These are phyloP conservation scores for Hamigera avellanea DNA, from an alignment of 495 filamentous ascomycete genomes.

Conservation along the genomic window DNA sequence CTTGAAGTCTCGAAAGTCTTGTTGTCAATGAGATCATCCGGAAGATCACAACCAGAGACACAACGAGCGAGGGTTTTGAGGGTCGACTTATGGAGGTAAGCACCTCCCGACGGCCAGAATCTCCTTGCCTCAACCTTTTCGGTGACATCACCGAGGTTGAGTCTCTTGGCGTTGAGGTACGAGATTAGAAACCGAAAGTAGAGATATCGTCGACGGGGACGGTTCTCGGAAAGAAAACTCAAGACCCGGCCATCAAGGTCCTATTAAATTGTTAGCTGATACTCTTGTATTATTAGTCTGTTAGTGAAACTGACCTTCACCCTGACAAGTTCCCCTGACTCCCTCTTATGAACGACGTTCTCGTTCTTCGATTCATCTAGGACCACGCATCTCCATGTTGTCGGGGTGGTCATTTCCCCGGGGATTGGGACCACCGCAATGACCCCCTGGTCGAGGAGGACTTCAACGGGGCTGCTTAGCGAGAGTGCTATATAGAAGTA, in stretches of 20 bases:
- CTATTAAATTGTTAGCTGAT: conserved; percentile 1
- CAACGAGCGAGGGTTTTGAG: conserved; percentile 8
- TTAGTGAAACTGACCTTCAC: neutral
- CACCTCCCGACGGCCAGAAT: conserved; percentile 9
- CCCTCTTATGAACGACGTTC: neutral
- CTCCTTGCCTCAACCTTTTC: conserved; percentile 3
- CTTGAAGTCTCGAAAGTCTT: conserved; percentile 60
- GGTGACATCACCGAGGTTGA: neutral
- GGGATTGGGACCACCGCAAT: conserved; percentile 4
- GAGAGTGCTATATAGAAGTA: neutral
- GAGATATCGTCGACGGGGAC: conserved; percentile 8
- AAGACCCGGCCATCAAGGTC: conserved; percentile 5
- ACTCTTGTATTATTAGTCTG: neutral
- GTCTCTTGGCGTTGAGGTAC: conserved; percentile 6
- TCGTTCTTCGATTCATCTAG: conserved; percentile 5
- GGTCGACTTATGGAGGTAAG: conserved; percentile 7
- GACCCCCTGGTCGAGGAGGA: conserved; percentile 2
- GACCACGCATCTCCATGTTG: conserved; percentile 6
- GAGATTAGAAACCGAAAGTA: conserved; percentile 12
- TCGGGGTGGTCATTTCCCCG: conserved; percentile 1
- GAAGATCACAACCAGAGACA: conserved; percentile 9
- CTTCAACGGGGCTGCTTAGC: neutral
- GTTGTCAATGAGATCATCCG: conserved; percentile 69
- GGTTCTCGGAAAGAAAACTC: conserved; percentile 6
- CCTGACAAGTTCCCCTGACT: neutral